Evolutionary conservation across 495 filamentous ascomycete genomes (phyloP).

Genomic region (Aspergillus bertholletiae): DNA sequence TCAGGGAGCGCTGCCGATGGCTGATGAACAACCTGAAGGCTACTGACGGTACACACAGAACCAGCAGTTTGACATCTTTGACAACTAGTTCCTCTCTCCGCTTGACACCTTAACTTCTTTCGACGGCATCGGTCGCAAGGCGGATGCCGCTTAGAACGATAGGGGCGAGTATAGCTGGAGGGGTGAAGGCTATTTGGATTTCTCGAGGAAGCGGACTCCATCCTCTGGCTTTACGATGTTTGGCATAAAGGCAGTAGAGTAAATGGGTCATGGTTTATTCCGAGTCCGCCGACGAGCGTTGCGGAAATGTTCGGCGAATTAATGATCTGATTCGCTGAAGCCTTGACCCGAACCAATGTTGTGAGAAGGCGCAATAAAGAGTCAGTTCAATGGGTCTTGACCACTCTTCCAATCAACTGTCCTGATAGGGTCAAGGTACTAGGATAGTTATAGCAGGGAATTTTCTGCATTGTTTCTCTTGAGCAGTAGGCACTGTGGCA

Average conservation of each 20-base stretch:
- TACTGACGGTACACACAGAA: conserved; percentile 18
- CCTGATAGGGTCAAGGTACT: too few species aligned
- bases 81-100: conserved; percentile 16
- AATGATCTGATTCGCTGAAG: neutral
- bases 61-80: conserved; percentile 22
- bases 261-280: too few species aligned
- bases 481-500: too few species aligned
- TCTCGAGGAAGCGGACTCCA: neutral
- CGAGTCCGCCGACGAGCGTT: too few species aligned
- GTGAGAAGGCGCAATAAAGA: neutral
- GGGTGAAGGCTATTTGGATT: neutral
- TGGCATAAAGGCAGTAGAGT: neutral
- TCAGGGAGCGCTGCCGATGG: neutral
- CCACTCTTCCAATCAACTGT: too few species aligned
- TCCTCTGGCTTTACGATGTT: neutral
- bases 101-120: conserved; percentile 32
- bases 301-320: neutral
- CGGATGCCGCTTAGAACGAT: conserved; percentile 34
- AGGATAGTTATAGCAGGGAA: too few species aligned
- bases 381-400: too few species aligned
- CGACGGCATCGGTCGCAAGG: conserved; percentile 36
- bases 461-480: too few species aligned
- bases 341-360: neutral
- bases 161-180: conserved; percentile 20
- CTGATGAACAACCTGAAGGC: neutral